A percentile compares a stretch with the other conserved stretches of the same genome.
phyloP scores from a whole-genome alignment of 768 basidiomycete species.

The Pholiota conissans region DNA sequence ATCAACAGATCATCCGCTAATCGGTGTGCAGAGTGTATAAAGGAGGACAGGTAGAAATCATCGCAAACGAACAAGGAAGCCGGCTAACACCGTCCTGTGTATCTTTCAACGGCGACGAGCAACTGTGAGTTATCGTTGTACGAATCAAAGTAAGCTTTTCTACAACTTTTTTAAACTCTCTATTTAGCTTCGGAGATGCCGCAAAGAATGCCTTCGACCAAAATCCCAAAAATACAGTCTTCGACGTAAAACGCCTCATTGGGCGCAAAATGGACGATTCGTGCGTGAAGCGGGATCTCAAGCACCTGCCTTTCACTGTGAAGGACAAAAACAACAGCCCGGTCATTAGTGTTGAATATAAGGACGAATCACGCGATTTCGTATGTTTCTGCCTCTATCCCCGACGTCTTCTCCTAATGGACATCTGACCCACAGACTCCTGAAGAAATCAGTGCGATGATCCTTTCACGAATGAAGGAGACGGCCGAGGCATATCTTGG shows the following conservation, averaged over 20 bases:
- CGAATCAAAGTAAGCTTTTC: constrained; percentile 13
- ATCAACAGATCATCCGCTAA: constrained; percentile 11
- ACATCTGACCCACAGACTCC: constrained; percentile 38
- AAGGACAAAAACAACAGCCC: constrained; percentile 76
- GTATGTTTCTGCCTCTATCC: constrained; percentile 28
- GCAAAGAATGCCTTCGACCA: constrained; percentile 94
- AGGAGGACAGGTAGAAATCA: constrained; percentile 66
- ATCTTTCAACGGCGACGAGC: constrained; percentile 87
- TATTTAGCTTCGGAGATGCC: constrained; percentile 81
- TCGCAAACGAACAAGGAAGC: constrained; percentile 89
- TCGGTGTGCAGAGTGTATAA: constrained; percentile 46
- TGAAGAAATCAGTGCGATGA: constrained; percentile 70
- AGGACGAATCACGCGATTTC: constrained; percentile 57
- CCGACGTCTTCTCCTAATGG: neutral
- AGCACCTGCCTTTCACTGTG: constrained; percentile 86
- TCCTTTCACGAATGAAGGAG: constrained; percentile 69
- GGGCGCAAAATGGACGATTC: constrained; percentile 79
- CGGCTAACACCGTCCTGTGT: constrained; percentile 92
- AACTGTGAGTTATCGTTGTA: constrained; percentile 43
- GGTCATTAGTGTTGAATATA: constrained; percentile 66
- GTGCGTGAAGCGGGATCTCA: constrained; percentile 78
- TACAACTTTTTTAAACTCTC: constrained; percentile 1
- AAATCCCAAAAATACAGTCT: constrained; percentile 93
- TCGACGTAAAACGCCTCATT: constrained; percentile 93
- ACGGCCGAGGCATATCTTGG: constrained; percentile 72